These are phyloP conservation scores for Fomitopsis pinicola DNA, from an alignment of 1,284 basidiomycete genomes.

Conservation along the genomic window DNA sequence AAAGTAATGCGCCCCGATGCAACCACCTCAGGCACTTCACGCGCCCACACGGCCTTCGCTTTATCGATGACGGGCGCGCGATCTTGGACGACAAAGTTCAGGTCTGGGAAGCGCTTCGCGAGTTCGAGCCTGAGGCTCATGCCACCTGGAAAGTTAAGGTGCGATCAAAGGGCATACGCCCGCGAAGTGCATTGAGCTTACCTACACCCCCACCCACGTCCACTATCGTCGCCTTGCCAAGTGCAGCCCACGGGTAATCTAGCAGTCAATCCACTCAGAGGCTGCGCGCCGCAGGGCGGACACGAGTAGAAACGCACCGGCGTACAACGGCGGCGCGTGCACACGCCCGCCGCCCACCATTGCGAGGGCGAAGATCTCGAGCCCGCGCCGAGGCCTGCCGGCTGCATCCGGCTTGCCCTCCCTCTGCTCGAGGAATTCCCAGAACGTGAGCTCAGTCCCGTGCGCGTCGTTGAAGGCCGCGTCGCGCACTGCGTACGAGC, in stretches of 20 bases:
- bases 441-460: neutral
- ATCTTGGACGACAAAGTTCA: conserved; percentile 20
- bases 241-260: conserved; percentile 13
- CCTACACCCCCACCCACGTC: conserved; percentile 16
- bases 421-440: conserved; percentile 12
- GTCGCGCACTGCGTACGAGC: neutral
- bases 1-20: conserved; percentile 4
- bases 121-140: conserved; percentile 10
- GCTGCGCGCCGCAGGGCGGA: neutral
- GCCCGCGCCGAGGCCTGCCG: neutral
- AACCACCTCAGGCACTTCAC: conserved; percentile 3
- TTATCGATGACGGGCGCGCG: conserved; percentile 5
- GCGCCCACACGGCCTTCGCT: conserved; percentile 8
- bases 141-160: conserved; percentile 6
- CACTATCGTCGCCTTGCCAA: conserved; percentile 7
- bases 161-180: neutral
- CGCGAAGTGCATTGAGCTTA: neutral
- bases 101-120: conserved; percentile 8
- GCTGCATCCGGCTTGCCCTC: conserved; percentile 5
- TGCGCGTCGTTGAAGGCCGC: conserved; percentile 6
- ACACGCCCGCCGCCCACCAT: conserved; percentile 12
- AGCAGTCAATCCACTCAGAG: neutral
- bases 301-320: neutral
- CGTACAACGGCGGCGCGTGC: conserved; percentile 5
- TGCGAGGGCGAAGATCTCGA: neutral